Base-by-base conservation (phyloP, 352 stramenopile species). In the Globisporangium carolinianum region DNA sequence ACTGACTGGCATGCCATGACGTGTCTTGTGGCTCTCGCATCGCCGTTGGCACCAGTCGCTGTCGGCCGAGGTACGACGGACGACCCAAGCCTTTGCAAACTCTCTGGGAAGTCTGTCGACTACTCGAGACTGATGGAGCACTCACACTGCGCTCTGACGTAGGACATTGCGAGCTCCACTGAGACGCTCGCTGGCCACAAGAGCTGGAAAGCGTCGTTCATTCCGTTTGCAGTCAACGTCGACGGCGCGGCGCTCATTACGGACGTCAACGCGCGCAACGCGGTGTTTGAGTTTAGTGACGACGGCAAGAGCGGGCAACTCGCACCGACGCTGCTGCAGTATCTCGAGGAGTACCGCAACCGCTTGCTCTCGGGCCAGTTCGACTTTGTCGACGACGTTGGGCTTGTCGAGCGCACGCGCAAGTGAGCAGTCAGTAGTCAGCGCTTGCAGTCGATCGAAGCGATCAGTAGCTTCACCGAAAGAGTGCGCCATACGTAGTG, bases 351-450 rank as follows among this genome's bases (percentile, higher is more conserved):
- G 43, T 95, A 90, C 60, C 74, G 83, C 52, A 91, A 92, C 72
- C 69, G 76, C n/a, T 68, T 95, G 54, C 67, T 95, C 32, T 90
- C 81, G 0, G 79, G 79, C 32, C 79, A 90, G 36, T 92, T 85
- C 52, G 82, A 93, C 65, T 95, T 84, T 55, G 72, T 95, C 46
- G 79, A 92, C 37, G 85, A 88, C 57, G 72, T 91, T n/a, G 85
- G 83, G 2, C 61, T 93, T 52, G 78, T 93, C 42, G 81, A 94
- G 61, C 79, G 79, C 52, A 85, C 79, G 18, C 67, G 73, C 52
- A 89, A 89, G 65, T 87, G 42, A 68, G 39, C 45, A 48, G 14
- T 39, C 14, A 51, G 7, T 38, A 11, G 8, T 45, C n/a, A 43
- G 9, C 24, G 24, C 24, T 32, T 32, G 2, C 24, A 32, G 24